Evolutionary conservation across 2,329 filamentous ascomycete species (phyloP).

Genomic region (Tetracladium maxilliforme): DNA sequence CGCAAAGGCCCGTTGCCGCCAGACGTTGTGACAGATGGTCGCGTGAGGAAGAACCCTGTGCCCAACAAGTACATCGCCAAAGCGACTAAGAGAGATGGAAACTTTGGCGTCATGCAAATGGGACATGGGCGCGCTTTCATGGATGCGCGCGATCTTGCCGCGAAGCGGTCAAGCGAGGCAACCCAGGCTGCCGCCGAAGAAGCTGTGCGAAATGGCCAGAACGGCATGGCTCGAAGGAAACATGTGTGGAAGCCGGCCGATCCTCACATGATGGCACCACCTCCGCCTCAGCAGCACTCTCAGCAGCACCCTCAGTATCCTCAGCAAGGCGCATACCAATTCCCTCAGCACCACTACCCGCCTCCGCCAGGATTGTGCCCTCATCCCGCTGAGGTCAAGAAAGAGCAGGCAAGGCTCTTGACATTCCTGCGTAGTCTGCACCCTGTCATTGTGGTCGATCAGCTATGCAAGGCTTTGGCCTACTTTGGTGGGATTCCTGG

Average conservation of each 20-base stretch:
- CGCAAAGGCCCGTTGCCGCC: too few species aligned
- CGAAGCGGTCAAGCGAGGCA: slow-evolving; percentile 42
- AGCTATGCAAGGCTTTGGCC: slow-evolving; percentile 45
- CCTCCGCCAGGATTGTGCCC: slow-evolving; percentile 11
- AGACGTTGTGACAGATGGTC: too few species aligned
- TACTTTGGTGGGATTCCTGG: slow-evolving; percentile 48
- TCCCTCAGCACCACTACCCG: slow-evolving; percentile 9
- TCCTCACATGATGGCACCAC: slow-evolving; percentile 1
- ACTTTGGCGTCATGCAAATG: slow-evolving; percentile 51
- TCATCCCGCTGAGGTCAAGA: slow-evolving; percentile 30
- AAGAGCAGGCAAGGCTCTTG: slow-evolving; percentile 43
- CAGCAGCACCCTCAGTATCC: slow-evolving; percentile 5
- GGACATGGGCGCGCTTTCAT: slow-evolving; percentile 27
- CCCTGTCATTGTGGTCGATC: slow-evolving; percentile 41
- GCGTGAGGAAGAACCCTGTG: slow-evolving; percentile 40
- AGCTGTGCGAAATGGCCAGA: slow-evolving; percentile 12
- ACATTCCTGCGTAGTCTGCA: slow-evolving; percentile 39
- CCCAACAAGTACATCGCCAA: slow-evolving; percentile 48
- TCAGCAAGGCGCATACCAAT: slow-evolving; percentile 6
- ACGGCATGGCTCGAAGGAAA: not conserved
- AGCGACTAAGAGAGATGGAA: slow-evolving; percentile 38
- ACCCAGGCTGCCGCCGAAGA: slow-evolving; percentile 36
- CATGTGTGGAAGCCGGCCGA: slow-evolving; percentile 6
- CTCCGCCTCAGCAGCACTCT: not conserved
- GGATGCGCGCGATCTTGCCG: slow-evolving; percentile 29